Evolutionary conservation across 495 filamentous ascomycete species (phyloP).

Genomic region (Oleoguttula mirabilis): DNA sequence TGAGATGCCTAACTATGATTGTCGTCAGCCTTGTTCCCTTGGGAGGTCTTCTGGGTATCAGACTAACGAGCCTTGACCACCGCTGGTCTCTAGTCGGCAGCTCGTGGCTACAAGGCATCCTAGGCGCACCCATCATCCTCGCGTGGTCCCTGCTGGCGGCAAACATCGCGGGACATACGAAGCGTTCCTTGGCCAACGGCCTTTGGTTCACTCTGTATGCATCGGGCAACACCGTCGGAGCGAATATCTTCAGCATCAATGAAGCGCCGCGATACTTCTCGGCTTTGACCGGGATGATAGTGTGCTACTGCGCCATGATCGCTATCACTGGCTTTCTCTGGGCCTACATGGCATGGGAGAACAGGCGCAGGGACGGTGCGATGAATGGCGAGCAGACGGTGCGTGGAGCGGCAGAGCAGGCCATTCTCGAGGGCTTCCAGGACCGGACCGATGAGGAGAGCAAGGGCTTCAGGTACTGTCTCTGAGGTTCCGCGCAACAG

Average conservation of each 20-base stretch:
- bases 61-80: conserved; percentile 33
- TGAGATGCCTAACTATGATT: conserved; percentile 20
- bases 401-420: conserved; percentile 1
- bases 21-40: conserved; percentile 35
- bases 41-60: conserved; percentile 36
- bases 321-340: neutral
- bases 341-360: conserved; percentile 7
- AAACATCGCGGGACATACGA: conserved; percentile 20
- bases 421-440: conserved; percentile 4
- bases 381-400: conserved; percentile 2
- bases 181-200: conserved; percentile 26
- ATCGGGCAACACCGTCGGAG: conserved; percentile 25
- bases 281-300: conserved; percentile 22
- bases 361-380: neutral
- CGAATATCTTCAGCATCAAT: conserved; percentile 24
- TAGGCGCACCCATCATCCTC: conserved; percentile 11
- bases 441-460: conserved; percentile 6
- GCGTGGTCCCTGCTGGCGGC: conserved; percentile 7
- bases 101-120: conserved; percentile 35
- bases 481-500: too few species aligned
- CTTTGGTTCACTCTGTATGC: conserved; percentile 26
- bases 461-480: conserved; percentile 1
- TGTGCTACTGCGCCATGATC: conserved; percentile 7
- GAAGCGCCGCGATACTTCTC: conserved; percentile 27
- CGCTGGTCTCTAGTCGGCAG: conserved; percentile 42